phyloP scores from a whole-genome alignment of 192 early-diverging fungal species.

The Pilaira anomala region DNA sequence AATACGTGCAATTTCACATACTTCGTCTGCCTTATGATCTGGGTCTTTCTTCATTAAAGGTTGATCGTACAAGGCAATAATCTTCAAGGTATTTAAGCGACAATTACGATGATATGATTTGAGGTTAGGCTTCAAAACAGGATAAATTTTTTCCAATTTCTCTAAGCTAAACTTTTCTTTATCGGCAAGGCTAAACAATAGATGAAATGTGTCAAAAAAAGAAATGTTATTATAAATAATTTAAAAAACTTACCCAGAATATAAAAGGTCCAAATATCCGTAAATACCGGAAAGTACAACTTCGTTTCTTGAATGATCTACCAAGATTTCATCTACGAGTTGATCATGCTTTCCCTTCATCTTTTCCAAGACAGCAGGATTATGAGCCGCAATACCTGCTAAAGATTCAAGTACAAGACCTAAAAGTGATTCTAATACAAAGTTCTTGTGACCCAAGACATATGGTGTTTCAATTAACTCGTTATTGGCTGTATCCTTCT shows the following conservation, averaged over 20 bases:
- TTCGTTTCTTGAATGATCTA: constrained; percentile 42
- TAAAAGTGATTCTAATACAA: constrained; percentile 44
- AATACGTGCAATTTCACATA: constrained; percentile 50
- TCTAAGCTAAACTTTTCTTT: constrained; percentile 35
- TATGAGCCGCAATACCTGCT: constrained; percentile 26
- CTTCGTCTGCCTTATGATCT: constrained; percentile 30
- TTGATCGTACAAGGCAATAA: constrained; percentile 72
- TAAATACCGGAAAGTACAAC: constrained; percentile 45
- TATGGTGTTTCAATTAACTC: constrained; percentile 34
- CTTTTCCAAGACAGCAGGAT: constrained; percentile 17
- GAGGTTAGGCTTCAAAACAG: constrained; percentile 55
- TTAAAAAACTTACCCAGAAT: constrained; percentile 10
- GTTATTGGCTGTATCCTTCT: constrained; percentile 31
- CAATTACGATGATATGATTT: constrained; percentile 52
- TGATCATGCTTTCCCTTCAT: constrained; percentile 19
- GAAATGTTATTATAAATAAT: not conserved
- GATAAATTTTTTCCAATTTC: constrained; percentile 43
- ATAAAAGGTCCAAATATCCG: constrained; percentile 39
- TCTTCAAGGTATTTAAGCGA: constrained; percentile 62
- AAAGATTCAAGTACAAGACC: constrained; percentile 49
- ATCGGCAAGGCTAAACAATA: constrained; percentile 8
- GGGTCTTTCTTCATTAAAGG: constrained; percentile 39
- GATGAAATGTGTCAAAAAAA: not conserved
- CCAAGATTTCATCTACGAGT: constrained; percentile 40
- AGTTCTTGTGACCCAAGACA: constrained; percentile 42